Evolutionary conservation across 2,329 filamentous ascomycete species (phyloP).

Genomic region (Meredithiella fracta): DNA sequence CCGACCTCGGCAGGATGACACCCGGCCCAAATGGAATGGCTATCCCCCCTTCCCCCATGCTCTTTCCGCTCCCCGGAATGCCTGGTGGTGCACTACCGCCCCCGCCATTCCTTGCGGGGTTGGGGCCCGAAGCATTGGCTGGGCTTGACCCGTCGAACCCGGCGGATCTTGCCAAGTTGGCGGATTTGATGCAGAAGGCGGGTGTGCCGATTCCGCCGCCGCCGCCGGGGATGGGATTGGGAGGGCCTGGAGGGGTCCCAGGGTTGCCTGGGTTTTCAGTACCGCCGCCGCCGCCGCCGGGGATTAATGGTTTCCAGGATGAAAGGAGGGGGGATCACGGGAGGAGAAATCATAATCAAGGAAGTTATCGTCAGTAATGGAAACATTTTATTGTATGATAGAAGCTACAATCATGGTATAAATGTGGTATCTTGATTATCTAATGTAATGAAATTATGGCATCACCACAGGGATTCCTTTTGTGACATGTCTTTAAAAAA

Average conservation of each 20-base stretch:
- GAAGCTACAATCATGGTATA: not conserved
- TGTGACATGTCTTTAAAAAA: too few relatives aligned
- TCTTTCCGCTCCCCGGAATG: conserved; percentile 27
- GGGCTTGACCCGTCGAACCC: conserved; percentile 44
- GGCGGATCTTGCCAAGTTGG: conserved; percentile 42
- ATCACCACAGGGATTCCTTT: too few relatives aligned
- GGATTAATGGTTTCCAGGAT: not conserved
- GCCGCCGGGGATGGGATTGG: conserved; percentile 29
- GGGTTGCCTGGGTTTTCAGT: conserved; percentile 17
- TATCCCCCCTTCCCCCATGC: conserved; percentile 18
- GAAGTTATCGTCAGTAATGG: conserved; percentile 2
- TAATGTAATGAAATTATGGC: not conserved
- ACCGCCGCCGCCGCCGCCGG: conserved; percentile 23
- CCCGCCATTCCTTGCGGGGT: conserved; percentile 36
- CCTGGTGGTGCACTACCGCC: conserved; percentile 31
- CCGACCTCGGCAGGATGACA: not conserved
- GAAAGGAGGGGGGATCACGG: conserved; percentile 2
- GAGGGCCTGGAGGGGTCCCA: conserved; percentile 19
- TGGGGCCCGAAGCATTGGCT: conserved; percentile 32
- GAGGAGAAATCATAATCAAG: conserved; percentile 3
- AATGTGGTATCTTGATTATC: not conserved
- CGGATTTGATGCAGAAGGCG: conserved; percentile 49
- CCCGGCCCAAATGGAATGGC: conserved; percentile 1
- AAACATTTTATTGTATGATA: not conserved
- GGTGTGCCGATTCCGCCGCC: conserved; percentile 44